These are phyloP conservation scores for Triangularia verruculosa DNA, from an alignment of 2,329 filamentous ascomycete genomes.

Conservation along the genomic window DNA sequence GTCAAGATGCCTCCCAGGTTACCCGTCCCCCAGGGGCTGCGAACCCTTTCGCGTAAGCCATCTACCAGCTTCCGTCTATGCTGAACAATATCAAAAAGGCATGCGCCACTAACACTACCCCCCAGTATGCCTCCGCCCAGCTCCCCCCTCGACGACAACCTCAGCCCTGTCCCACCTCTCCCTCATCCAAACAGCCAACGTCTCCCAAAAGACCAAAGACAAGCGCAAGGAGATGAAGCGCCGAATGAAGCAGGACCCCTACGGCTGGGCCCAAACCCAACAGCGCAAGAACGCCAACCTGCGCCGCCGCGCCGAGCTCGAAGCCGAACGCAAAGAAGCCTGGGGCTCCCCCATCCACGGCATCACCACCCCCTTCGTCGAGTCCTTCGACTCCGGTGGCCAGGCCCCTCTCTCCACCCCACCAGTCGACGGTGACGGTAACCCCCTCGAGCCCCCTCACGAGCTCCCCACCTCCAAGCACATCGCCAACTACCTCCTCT, in stretches of 20 bases:
- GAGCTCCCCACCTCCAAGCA: conserved; percentile 47
- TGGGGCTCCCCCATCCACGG: conserved; percentile 80
- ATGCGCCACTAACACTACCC: conserved; percentile 7
- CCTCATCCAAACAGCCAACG: conserved; percentile 61
- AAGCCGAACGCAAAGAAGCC: conserved; percentile 59
- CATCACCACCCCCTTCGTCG: conserved; percentile 74
- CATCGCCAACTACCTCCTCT: conserved; percentile 75
- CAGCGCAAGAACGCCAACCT: conserved; percentile 83
- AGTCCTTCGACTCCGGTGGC: conserved; percentile 70
- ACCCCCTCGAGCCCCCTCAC: conserved; percentile 38
- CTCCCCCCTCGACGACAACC: conserved; percentile 36
- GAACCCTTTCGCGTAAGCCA: conserved; percentile 57
- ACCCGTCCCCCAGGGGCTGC: conserved; percentile 57
- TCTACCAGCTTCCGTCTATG: conserved; percentile 16
- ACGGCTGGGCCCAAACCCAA: conserved; percentile 74
- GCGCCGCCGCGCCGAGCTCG: conserved; percentile 67
- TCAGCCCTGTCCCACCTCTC: conserved; percentile 52
- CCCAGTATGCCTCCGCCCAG: conserved; percentile 61
- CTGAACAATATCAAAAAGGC: background rate
- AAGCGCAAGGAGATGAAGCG: conserved; percentile 59
- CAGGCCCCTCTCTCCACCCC: conserved; percentile 41
- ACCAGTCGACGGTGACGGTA: conserved; percentile 41
- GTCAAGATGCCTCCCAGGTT: conserved; percentile 65
- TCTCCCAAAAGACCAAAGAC: conserved; percentile 52
- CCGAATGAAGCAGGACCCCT: conserved; percentile 72